These are phyloP conservation scores for Didymella arachidicola DNA, from an alignment of 2,329 filamentous ascomycete species.

Conservation along the genomic window DNA sequence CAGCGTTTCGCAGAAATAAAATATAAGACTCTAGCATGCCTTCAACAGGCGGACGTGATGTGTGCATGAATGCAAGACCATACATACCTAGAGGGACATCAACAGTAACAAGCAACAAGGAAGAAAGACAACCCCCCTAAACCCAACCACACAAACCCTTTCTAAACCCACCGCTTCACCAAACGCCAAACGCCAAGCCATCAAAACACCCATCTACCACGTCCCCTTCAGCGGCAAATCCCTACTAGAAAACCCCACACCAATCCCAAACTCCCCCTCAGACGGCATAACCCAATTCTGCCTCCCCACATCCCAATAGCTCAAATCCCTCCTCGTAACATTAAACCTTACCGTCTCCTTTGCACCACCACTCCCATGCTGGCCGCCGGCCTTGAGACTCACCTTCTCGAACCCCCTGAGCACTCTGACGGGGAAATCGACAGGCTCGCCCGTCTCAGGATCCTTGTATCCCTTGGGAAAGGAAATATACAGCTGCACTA, in stretches of 20 bases:
- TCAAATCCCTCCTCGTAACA: conserved; percentile 52
- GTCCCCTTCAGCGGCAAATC: conserved; percentile 42
- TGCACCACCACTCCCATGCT: conserved; percentile 30
- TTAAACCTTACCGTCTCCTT: conserved; percentile 46
- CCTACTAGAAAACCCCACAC: conserved; percentile 47
- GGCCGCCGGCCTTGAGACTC: conserved; percentile 36
- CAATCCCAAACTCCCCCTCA: conserved; percentile 40
- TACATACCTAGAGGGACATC: too few relatives aligned
- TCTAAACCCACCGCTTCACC: too few relatives aligned
- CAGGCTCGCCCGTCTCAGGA: conserved; percentile 52
- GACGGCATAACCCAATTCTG: conserved; percentile 54
- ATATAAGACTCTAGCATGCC: not conserved
- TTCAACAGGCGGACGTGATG: too few relatives aligned
- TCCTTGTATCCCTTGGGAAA: conserved; percentile 56
- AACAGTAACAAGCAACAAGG: too few relatives aligned
- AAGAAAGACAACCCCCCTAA: too few relatives aligned
- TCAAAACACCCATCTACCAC: conserved; percentile 32
- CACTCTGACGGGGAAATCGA: conserved; percentile 63
- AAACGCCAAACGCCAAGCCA: not conserved
- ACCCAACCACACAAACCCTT: too few relatives aligned
- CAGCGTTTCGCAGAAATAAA: conserved; percentile 21
- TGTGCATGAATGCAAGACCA: too few relatives aligned
- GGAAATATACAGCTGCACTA: conserved; percentile 66
- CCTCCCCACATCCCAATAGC: conserved; percentile 51
- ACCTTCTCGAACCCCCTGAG: conserved; percentile 57